Evolutionary conservation across 768 basidiomycete genomes (phyloP).

Genomic region (Suillus cothurnatus): DNA sequence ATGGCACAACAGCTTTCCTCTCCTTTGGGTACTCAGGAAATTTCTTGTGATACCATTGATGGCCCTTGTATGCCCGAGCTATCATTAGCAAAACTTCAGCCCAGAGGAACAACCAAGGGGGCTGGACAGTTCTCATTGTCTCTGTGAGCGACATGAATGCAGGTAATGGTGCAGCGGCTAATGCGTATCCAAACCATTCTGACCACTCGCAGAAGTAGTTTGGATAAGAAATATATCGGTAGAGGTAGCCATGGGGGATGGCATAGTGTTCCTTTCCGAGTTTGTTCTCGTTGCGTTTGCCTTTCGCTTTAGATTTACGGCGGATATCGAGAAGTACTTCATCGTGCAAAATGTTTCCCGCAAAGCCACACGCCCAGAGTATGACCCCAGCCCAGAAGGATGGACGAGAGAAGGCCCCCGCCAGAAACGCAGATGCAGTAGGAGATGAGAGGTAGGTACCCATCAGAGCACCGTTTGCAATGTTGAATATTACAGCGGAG

Average conservation of each 20-base stretch:
- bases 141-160: slow-evolving; percentile 34
- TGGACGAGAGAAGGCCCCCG: slow-evolving; percentile 32
- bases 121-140: slow-evolving; percentile 48
- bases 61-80: slow-evolving; percentile 79
- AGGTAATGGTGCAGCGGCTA: slow-evolving; percentile 66
- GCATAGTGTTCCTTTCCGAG: slow-evolving; percentile 60
- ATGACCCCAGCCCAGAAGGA: slow-evolving; percentile 63
- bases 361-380: slow-evolving; percentile 73
- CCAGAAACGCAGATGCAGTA: slow-evolving; percentile 46
- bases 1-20: slow-evolving; percentile 80
- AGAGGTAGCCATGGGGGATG: slow-evolving; percentile 80
- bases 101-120: slow-evolving; percentile 81
- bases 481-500: slow-evolving; percentile 63
- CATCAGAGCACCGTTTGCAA: slow-evolving; percentile 59
- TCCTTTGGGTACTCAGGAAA: slow-evolving; percentile 84
- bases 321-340: slow-evolving; percentile 86
- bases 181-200: slow-evolving; percentile 89
- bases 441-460: slow-evolving; percentile 71
- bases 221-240: slow-evolving; percentile 81
- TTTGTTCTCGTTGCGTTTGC: slow-evolving; percentile 27
- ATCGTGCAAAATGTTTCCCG: slow-evolving; percentile 86
- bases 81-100: slow-evolving; percentile 78
- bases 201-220: slow-evolving; percentile 96
- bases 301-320: slow-evolving; percentile 52
- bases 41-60: slow-evolving; percentile 79